A percentile compares a stretch with the other conserved stretches of the same genome.
phyloP scores from a whole-genome alignment of 306 rosid genomes.

The Rosa lucieae region DNA sequence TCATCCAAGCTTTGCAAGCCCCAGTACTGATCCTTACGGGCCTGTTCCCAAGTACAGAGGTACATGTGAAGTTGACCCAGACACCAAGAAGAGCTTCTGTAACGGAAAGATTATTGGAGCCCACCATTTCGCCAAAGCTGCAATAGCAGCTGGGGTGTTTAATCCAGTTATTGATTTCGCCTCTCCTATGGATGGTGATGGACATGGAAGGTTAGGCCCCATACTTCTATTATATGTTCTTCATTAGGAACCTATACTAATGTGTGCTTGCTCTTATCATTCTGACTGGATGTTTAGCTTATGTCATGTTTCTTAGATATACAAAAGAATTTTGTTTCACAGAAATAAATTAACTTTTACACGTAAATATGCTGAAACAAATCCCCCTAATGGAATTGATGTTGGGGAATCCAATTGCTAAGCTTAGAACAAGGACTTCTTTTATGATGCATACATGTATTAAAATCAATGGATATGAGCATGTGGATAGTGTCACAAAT shows the following conservation, averaged over 20 bases:
- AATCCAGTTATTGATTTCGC: constrained; percentile 90
- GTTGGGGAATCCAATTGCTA: constrained; percentile 18
- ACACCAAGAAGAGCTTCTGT: constrained; percentile 79
- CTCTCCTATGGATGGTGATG: constrained; percentile 97
- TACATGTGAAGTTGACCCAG: constrained; percentile 87
- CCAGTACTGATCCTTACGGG: constrained; percentile 69
- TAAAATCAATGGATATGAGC: background rate
- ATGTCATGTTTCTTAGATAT: background rate
- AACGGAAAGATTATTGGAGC: constrained; percentile 99
- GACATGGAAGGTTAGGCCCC: constrained; percentile 89
- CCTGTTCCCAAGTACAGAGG: constrained; percentile 88
- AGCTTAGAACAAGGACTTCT: background rate
- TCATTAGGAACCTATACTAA: background rate
- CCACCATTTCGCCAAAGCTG: constrained; percentile 97
- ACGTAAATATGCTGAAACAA: background rate
- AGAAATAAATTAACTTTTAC: background rate
- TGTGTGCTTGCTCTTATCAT: background rate
- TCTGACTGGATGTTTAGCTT: constrained; percentile 6
- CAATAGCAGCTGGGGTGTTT: constrained; percentile 92
- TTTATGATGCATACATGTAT: background rate
- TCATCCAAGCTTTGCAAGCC: constrained; percentile 87
- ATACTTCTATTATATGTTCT: constrained; percentile 22
- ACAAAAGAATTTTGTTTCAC: background rate
- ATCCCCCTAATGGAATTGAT: background rate
- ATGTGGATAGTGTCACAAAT: background rate